These are phyloP conservation scores for Lasiodiplodia hormozganensis DNA, from an alignment of 2,329 filamentous ascomycete genomes.

Conservation along the genomic window DNA sequence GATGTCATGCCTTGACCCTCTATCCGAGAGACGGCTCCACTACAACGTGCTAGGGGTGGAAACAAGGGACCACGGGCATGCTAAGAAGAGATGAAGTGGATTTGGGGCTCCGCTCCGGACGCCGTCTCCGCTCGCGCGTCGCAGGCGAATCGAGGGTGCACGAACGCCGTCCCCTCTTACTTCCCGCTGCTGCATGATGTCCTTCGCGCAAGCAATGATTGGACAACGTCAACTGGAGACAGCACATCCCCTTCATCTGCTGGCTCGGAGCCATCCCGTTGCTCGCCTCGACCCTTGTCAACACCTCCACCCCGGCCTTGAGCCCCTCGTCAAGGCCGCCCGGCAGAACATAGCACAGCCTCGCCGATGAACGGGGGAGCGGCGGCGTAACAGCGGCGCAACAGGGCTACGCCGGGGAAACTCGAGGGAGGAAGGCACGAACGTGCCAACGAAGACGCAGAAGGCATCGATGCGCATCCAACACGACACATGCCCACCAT, in stretches of 20 bases:
- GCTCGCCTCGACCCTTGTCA: not conserved
- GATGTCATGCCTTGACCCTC: not conserved
- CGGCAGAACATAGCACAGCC: constrained; percentile 11
- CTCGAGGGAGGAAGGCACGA: not conserved
- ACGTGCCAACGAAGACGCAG: not conserved
- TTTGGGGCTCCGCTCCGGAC: not conserved
- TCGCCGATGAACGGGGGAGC: not conserved
- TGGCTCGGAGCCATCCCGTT: not conserved
- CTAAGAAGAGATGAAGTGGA: not conserved
- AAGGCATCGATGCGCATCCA: not conserved
- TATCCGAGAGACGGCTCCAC: not conserved
- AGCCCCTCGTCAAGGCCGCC: constrained; percentile 17
- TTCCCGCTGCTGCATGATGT: not conserved
- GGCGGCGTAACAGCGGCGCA: not conserved
- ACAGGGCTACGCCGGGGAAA: not conserved
- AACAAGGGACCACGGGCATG: not conserved
- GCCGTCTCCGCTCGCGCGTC: not conserved
- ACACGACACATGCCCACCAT: not conserved
- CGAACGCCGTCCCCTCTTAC: not conserved
- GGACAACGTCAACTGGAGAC: not conserved
- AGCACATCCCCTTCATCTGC: not conserved
- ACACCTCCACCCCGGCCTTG: not conserved
- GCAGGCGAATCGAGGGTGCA: not conserved
- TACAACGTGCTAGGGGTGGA: not conserved
- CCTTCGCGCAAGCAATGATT: not conserved